A percentile compares a stretch with the other conserved stretches of the same genome.
Evolutionary conservation across 495 filamentous ascomycete genomes (phyloP).

Genomic region (Podospora tetraspora): DNA sequence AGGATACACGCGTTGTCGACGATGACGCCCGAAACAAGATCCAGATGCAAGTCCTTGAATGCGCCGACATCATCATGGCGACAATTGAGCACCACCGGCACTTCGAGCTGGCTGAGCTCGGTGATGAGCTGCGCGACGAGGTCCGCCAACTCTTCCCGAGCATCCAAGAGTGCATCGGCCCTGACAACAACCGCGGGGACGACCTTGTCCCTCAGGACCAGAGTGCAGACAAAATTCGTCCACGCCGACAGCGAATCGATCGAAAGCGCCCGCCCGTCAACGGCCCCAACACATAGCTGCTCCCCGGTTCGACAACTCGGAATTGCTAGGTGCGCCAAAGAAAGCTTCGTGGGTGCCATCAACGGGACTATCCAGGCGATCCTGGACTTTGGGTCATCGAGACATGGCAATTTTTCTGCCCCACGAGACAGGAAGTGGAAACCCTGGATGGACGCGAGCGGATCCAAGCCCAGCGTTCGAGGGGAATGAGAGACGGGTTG

Average conservation of each 20-base stretch:
- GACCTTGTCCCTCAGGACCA: conserved; percentile 3
- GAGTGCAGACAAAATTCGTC: conserved; percentile 8
- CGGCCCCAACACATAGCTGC: background rate
- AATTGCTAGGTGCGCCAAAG: background rate
- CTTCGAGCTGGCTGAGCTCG: conserved; percentile 1
- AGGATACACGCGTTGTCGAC: conserved; percentile 49
- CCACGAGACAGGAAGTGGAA: background rate
- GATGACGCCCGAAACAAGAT: conserved; percentile 35
- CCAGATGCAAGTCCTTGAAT: conserved; percentile 11
- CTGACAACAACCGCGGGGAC: conserved; percentile 4
- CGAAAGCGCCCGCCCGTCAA: background rate
- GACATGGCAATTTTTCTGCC: background rate
- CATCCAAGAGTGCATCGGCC: background rate
- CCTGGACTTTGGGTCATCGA: background rate
- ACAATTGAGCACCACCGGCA: conserved; percentile 17
- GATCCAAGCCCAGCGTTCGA: background rate
- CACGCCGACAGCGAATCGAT: conserved; percentile 1
- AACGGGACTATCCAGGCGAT: background rate
- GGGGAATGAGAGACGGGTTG: background rate
- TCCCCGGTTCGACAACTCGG: background rate
- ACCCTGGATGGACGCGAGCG: background rate
- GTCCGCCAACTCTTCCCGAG: background rate
- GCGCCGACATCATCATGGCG: conserved; percentile 5
- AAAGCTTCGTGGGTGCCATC: background rate
- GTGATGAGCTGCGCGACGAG: conserved; percentile 12